Percentiles rank a stretch among this genome's conserved stretches.
Evolutionary conservation across 306 rosid genomes (phyloP).

Genomic region (Canavalia gladiata): DNA sequence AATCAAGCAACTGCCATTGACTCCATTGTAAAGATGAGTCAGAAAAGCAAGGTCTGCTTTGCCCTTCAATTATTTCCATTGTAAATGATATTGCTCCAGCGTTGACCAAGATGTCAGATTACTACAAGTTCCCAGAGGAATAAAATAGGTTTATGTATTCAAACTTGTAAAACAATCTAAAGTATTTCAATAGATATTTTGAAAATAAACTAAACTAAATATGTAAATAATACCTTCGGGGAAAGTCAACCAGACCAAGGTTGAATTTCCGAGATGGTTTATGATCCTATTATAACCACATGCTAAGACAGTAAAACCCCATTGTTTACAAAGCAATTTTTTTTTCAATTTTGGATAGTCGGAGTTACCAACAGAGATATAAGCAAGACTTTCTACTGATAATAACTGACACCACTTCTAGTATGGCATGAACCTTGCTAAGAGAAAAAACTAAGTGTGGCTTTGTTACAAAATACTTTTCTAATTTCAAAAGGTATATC

Average conservation of each 20-base stretch:
- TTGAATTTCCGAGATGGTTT: slow-evolving; percentile 1
- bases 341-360: too few relatives aligned
- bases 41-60: slow-evolving; percentile 12
- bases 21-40: slow-evolving; percentile 67
- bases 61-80: slow-evolving; percentile 52
- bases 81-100: slow-evolving; percentile 29
- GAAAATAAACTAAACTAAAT: slow-evolving; percentile 23
- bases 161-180: slow-evolving; percentile 25
- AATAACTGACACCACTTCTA: not conserved
- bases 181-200: slow-evolving; percentile 17
- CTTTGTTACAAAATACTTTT: not conserved
- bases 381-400: not conserved
- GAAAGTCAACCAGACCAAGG: slow-evolving; percentile 17
- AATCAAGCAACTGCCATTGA: slow-evolving; percentile 86
- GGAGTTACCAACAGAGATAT: too few relatives aligned
- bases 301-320: not conserved
- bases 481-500: slow-evolving; percentile 1
- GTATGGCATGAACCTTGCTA: not conserved
- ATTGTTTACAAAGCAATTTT: too few relatives aligned
- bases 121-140: slow-evolving; percentile 45
- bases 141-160: slow-evolving; percentile 37
- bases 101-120: slow-evolving; percentile 37
- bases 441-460: not conserved
- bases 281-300: not conserved
- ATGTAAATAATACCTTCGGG: slow-evolving; percentile 2